phyloP scores from a whole-genome alignment of 1,139 yeast genomes.

The Blastobotrys capitulatus region DNA sequence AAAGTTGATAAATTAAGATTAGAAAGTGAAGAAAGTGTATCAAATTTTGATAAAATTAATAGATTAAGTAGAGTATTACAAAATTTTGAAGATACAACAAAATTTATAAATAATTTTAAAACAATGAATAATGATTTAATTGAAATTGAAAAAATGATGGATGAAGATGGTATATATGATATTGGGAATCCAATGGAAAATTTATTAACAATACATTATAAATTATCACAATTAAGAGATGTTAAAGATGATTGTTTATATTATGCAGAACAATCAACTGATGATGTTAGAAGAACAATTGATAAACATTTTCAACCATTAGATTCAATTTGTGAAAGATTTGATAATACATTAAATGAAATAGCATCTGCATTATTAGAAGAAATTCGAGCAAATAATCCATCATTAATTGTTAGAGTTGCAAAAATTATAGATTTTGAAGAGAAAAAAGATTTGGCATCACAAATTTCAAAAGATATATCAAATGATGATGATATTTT shows the following conservation, averaged over 20 bases:
- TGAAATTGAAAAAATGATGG: slow-evolving; percentile 49
- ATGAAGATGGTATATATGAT: slow-evolving; percentile 46
- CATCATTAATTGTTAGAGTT: slow-evolving; percentile 60
- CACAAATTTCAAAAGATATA: slow-evolving; percentile 46
- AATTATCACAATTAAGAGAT: slow-evolving; percentile 66
- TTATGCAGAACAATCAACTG: slow-evolving; percentile 50
- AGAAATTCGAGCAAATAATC: slow-evolving; percentile 60
- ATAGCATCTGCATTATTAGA: slow-evolving; percentile 63
- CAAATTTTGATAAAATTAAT: slow-evolving; percentile 55
- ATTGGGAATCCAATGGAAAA: slow-evolving; percentile 55
- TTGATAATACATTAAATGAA: slow-evolving; percentile 59
- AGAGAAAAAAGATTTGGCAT: slow-evolving; percentile 67
- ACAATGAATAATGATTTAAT: slow-evolving; percentile 49
- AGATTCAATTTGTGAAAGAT: slow-evolving; percentile 47
- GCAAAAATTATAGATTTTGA: slow-evolving; percentile 78
- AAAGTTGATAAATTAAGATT: slow-evolving; percentile 26
- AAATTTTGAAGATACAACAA: slow-evolving; percentile 63
- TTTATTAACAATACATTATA: slow-evolving; percentile 62
- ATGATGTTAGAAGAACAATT: slow-evolving; percentile 68
- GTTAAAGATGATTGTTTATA: slow-evolving; percentile 66
- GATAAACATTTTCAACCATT: slow-evolving; percentile 52
- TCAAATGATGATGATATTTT: slow-evolving; percentile 8
- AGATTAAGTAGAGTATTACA: slow-evolving; percentile 62
- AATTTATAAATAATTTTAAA: slow-evolving; percentile 58
- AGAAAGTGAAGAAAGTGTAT: slow-evolving; percentile 32